A percentile compares a stretch with the other conserved stretches of the same genome.
phyloP scores from a whole-genome alignment of 805 yeast species.

The Kodamaea neixiangensis region DNA sequence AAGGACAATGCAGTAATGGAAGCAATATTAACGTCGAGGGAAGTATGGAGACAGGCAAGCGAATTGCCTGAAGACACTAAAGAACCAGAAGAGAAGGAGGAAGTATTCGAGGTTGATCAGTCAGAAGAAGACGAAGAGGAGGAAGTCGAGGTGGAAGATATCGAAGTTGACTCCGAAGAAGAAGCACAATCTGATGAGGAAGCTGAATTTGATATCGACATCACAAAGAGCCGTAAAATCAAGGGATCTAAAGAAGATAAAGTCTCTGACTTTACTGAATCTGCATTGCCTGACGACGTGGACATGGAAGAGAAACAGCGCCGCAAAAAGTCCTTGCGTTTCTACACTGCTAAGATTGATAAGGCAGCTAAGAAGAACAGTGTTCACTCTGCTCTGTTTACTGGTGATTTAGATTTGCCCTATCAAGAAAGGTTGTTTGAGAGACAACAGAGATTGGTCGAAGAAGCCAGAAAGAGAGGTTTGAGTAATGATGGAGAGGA shows the following conservation, averaged over 20 bases:
- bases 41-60: conserved; percentile 85
- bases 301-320: conserved; percentile 85
- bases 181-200: conserved; percentile 19
- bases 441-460: conserved; percentile 82
- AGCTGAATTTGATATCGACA: conserved; percentile 50
- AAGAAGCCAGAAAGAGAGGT: conserved; percentile 89
- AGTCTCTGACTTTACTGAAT: conserved; percentile 64
- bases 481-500: conserved; percentile 43
- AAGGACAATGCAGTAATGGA: conserved; percentile 92
- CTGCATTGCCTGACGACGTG: conserved; percentile 66
- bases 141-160: conserved; percentile 23
- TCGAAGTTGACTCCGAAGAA: conserved; percentile 22
- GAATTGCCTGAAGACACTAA: conserved; percentile 41
- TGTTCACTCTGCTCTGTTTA: conserved; percentile 53
- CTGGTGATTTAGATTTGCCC: conserved; percentile 91
- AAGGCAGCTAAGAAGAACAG: conserved; percentile 68
- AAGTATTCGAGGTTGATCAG: conserved; percentile 23
- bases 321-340: conserved; percentile 80
- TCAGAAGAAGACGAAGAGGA: conserved; percentile 19
- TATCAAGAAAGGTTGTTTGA: conserved; percentile 88
- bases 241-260: conserved; percentile 29
- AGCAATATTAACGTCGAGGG: conserved; percentile 75
- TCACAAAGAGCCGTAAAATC: conserved; percentile 49
- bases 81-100: conserved; percentile 19
- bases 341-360: conserved; percentile 96